phyloP scores from a whole-genome alignment of 179 eudicot genomes.

The Amaranthus tricolor region DNA sequence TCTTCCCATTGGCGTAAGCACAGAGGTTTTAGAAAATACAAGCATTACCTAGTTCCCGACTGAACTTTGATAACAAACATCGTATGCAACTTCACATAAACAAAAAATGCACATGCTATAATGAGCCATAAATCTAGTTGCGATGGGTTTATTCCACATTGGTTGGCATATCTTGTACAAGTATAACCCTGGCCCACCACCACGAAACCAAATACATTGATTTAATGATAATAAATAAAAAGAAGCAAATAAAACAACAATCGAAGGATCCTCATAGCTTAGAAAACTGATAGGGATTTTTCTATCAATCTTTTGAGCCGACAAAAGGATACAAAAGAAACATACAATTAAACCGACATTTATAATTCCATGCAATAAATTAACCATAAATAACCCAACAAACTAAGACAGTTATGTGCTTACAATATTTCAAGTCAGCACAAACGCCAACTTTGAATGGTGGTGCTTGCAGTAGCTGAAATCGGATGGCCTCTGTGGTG shows the following conservation, averaged over 20 bases:
- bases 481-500: conserved; percentile 65
- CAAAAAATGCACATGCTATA: too few relatives aligned
- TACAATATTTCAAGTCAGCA: conserved; percentile 90
- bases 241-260: not conserved
- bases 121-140: not conserved
- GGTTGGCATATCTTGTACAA: not conserved
- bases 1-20: too few relatives aligned
- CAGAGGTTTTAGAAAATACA: too few relatives aligned
- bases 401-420: conserved; percentile 8
- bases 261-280: not conserved
- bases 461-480: conserved; percentile 91
- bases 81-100: too few relatives aligned
- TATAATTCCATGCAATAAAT: not conserved
- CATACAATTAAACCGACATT: not conserved
- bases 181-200: not conserved
- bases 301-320: not conserved
- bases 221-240: not conserved
- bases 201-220: too few relatives aligned
- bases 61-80: too few relatives aligned
- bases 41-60: too few relatives aligned
- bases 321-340: not conserved
- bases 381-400: not conserved
- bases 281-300: not conserved
- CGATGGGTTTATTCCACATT: not conserved
- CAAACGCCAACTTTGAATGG: conserved; percentile 55